Conservation (phyloP, 2,329 filamentous ascomycete species). For the Rugonectria rugulosa region DNA sequence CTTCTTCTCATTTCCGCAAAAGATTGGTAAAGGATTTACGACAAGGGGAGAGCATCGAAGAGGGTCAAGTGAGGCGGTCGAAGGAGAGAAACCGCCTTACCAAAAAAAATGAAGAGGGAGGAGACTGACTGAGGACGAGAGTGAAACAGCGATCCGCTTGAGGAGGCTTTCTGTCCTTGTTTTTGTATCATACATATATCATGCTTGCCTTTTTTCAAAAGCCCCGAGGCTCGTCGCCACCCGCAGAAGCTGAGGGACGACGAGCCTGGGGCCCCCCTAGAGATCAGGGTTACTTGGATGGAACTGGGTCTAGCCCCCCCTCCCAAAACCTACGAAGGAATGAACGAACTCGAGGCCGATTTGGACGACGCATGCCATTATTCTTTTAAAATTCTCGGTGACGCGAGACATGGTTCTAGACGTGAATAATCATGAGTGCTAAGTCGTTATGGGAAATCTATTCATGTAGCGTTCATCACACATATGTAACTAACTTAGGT, state of each 20-base stretch:
- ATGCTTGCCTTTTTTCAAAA: constrained; percentile 22
- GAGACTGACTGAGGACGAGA: constrained; percentile 1
- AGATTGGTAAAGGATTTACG: constrained; percentile 38
- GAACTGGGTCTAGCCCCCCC: constrained; percentile 8
- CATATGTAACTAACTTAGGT: too few species aligned
- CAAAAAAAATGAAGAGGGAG: background rate
- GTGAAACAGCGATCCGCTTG: constrained; percentile 1
- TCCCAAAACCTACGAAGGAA: constrained; percentile 20
- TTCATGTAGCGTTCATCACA: too few species aligned
- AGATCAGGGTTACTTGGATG: constrained; percentile 15
- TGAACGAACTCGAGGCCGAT: constrained; percentile 22
- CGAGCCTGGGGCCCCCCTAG: constrained; percentile 4
- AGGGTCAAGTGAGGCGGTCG: background rate
- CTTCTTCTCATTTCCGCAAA: constrained; percentile 1
- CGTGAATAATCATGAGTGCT: too few species aligned
- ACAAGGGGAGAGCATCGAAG: background rate
- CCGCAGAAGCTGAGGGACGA: background rate
- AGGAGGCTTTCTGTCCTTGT: constrained; percentile 8
- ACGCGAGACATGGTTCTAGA: background rate
- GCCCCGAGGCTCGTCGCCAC: background rate
- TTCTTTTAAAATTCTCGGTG: background rate
- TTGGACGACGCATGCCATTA: background rate
- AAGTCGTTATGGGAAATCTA: too few species aligned
- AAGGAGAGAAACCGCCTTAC: background rate
- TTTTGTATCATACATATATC: constrained; percentile 37